phyloP scores from a whole-genome alignment of 2,329 filamentous ascomycete species.

The Diaporthe nobilis region DNA sequence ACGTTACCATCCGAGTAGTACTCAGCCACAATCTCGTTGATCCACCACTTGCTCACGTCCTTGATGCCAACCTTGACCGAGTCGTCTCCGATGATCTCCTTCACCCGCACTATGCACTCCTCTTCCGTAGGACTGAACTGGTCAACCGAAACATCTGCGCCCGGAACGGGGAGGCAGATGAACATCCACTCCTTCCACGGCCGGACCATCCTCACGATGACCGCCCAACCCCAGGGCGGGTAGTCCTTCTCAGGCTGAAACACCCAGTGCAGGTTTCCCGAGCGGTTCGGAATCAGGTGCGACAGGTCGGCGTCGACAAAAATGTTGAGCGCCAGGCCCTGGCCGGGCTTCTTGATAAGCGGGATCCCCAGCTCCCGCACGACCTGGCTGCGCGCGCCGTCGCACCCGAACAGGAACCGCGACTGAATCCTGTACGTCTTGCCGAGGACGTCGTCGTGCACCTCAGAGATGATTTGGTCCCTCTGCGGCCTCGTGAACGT shows the following conservation, averaged over 20 bases:
- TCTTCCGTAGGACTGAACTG: conserved; percentile 58
- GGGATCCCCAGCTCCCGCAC: conserved; percentile 54
- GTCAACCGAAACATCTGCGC: conserved; percentile 52
- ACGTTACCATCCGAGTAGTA: conserved; percentile 66
- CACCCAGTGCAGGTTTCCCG: conserved; percentile 73
- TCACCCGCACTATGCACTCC: conserved; percentile 61
- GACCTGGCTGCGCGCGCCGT: conserved; percentile 61
- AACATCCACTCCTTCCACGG: conserved; percentile 76
- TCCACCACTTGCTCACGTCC: conserved; percentile 69
- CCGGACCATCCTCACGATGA: conserved; percentile 71
- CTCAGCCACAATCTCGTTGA: conserved; percentile 74
- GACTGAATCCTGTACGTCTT: conserved; percentile 55
- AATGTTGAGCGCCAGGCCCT: conserved; percentile 58
- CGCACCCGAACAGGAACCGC: conserved; percentile 69
- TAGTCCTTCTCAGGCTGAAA: conserved; percentile 67
- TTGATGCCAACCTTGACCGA: conserved; percentile 64
- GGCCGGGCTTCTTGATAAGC: conserved; percentile 50
- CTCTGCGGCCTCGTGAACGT: conserved; percentile 48
- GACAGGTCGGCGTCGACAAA: conserved; percentile 61
- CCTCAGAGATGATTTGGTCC: conserved; percentile 37
- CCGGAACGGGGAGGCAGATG: conserved; percentile 63
- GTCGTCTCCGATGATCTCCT: conserved; percentile 69
- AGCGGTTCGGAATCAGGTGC: conserved; percentile 62
- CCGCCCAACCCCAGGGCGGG: conserved; percentile 65
- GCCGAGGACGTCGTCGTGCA: conserved; percentile 18